These are phyloP conservation scores for Pseudocercospora fuligena DNA, from an alignment of 2,329 filamentous ascomycete species.

Conservation along the genomic window DNA sequence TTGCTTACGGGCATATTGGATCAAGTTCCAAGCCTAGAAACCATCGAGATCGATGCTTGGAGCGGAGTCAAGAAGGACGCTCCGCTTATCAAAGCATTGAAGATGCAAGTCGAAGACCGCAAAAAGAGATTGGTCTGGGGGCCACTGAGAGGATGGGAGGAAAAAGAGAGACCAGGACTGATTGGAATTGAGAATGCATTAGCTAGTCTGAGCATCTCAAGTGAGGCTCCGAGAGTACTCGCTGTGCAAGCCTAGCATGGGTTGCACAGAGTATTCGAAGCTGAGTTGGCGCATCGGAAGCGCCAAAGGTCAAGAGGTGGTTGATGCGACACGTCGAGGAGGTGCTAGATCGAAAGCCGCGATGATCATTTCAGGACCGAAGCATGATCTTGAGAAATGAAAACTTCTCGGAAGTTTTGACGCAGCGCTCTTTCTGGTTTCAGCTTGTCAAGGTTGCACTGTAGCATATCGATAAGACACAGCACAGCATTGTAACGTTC, in stretches of 20 bases:
- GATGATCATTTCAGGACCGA: background rate
- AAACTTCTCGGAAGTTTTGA: background rate
- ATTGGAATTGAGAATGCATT: slow-evolving; percentile 24
- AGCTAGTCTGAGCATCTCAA: slow-evolving; percentile 24
- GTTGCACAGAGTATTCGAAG: background rate
- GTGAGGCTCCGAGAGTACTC: slow-evolving; percentile 22
- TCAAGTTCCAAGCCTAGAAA: slow-evolving; percentile 60
- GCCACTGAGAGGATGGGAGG: slow-evolving; percentile 64
- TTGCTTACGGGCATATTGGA: slow-evolving; percentile 63
- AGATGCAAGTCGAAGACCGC: slow-evolving; percentile 57
- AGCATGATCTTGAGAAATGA: background rate
- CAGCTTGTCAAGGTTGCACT: background rate
- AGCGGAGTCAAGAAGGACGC: slow-evolving; percentile 67
- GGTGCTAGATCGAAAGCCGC: background rate
- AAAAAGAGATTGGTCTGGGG: slow-evolving; percentile 68
- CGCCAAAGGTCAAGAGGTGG: background rate
- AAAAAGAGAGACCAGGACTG: slow-evolving; percentile 18
- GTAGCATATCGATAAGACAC: too few relatives aligned
- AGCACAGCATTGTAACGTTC: background rate
- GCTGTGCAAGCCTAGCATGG: slow-evolving; percentile 22
- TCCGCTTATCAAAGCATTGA: slow-evolving; percentile 66
- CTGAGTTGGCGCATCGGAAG: background rate
- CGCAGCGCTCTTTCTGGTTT: background rate
- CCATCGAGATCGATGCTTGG: slow-evolving; percentile 73
- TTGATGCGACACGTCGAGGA: background rate